phyloP scores from a whole-genome alignment of 2,329 filamentous ascomycete species.

The Thelonectria rubi region DNA sequence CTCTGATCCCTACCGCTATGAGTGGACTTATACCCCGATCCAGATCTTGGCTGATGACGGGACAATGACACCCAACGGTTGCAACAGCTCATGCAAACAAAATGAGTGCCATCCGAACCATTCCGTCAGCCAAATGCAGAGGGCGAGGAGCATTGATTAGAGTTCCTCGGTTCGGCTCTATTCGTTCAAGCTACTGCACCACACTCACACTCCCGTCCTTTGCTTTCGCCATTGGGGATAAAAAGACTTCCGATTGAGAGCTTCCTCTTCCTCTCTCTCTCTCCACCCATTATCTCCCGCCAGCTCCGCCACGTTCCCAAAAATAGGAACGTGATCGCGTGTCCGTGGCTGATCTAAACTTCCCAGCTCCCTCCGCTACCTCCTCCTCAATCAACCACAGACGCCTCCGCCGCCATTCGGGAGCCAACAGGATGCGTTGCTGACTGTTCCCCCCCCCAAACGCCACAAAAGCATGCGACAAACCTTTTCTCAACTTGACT shows the following conservation, averaged over 20 bases:
- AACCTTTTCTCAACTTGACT: not conserved
- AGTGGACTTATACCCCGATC: constrained; percentile 9
- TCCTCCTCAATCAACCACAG: constrained; percentile 16
- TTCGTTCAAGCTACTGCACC: too few species aligned
- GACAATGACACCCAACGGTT: not conserved
- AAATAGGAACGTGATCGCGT: constrained; percentile 41
- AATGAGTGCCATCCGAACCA: not conserved
- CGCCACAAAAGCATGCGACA: not conserved
- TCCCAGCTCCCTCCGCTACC: not conserved
- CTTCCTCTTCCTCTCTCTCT: not conserved
- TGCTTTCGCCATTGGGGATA: too few species aligned
- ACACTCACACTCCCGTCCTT: too few species aligned
- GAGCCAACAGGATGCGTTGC: not conserved
- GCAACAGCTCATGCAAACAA: not conserved
- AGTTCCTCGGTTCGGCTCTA: not conserved
- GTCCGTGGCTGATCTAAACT: constrained; percentile 15
- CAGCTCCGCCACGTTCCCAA: constrained; percentile 25
- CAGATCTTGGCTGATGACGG: constrained; percentile 8
- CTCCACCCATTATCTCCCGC: constrained; percentile 27
- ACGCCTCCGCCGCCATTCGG: constrained; percentile 2
- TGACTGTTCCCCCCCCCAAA: not conserved
- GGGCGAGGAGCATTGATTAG: not conserved
- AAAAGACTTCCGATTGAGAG: not conserved
- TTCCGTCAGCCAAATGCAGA: not conserved
- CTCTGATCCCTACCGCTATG: constrained; percentile 1